A percentile compares a stretch with the other conserved stretches of the same genome.
Evolutionary conservation across 2,329 filamentous ascomycete genomes (phyloP).

Genomic region (Pestalotiopsis sp.): DNA sequence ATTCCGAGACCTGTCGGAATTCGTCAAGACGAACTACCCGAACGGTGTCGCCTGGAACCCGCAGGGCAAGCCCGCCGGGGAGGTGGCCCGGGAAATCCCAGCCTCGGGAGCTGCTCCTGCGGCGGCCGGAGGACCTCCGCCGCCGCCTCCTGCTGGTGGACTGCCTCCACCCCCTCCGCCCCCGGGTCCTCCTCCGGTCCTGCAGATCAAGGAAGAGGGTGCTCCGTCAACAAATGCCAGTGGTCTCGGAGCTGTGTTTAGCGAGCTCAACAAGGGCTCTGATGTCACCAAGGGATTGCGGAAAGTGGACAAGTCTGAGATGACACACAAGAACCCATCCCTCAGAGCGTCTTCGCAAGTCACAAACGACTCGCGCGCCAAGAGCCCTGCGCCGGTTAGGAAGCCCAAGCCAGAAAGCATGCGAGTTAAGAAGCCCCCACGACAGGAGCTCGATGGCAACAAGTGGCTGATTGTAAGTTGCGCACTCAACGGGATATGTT

Average conservation of each 20-base stretch:
- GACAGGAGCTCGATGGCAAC: conserved; percentile 80
- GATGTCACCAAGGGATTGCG: conserved; percentile 85
- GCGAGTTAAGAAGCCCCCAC: conserved; percentile 79
- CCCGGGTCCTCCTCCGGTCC: conserved; percentile 69
- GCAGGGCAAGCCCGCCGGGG: conserved; percentile 71
- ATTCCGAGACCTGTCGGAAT: conserved; percentile 81
- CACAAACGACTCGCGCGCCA: conserved; percentile 66
- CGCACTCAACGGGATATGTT: background rate
- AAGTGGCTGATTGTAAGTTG: conserved; percentile 83
- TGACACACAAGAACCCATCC: conserved; percentile 98
- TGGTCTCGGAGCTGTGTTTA: conserved; percentile 87
- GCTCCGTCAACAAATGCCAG: conserved; percentile 46
- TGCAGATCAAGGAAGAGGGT: conserved; percentile 58
- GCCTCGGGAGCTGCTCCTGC: conserved; percentile 38
- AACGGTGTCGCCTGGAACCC: conserved; percentile 87
- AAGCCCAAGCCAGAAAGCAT: conserved; percentile 86
- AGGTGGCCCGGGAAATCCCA: conserved; percentile 64
- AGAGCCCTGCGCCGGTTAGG: conserved; percentile 86
- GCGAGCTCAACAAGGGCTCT: conserved; percentile 85
- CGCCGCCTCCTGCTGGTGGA: conserved; percentile 55
- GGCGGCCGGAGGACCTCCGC: conserved; percentile 51
- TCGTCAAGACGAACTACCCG: conserved; percentile 81
- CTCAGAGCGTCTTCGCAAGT: conserved; percentile 76
- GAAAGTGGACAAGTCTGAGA: conserved; percentile 93
- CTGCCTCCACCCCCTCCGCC: conserved; percentile 72